A percentile compares a stretch with the other conserved stretches of the same genome.
These are phyloP conservation scores for Cornus controversa DNA, from an alignment of 148 eudicot genomes.

Conservation along the genomic window DNA sequence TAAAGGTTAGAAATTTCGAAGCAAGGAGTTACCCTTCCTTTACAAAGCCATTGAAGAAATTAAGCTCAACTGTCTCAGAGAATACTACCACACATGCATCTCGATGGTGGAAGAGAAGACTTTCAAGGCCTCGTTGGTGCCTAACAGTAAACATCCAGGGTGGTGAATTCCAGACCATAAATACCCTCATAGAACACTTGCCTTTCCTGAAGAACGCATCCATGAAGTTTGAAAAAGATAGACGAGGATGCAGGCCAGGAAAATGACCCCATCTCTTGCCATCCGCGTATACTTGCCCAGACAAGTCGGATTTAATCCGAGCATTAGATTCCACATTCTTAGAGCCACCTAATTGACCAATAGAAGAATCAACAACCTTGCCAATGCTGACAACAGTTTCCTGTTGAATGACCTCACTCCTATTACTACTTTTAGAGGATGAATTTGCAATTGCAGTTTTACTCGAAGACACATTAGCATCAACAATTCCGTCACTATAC, in stretches of 20 bases:
- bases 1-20: neutral
- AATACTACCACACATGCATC: slow-evolving; percentile 80
- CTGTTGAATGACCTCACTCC: slow-evolving; percentile 8
- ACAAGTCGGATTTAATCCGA: slow-evolving; percentile 28
- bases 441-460: neutral
- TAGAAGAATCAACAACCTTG: slow-evolving; percentile 7
- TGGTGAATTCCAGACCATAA: slow-evolving; percentile 97
- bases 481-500: slow-evolving; percentile 5
- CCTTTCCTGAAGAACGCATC: slow-evolving; percentile 70
- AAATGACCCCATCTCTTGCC: slow-evolving; percentile 87
- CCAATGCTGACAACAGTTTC: slow-evolving; percentile 12
- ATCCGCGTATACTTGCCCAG: slow-evolving; percentile 52
- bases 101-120: slow-evolving; percentile 67
- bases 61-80: slow-evolving; percentile 84
- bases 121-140: slow-evolving; percentile 84
- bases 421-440: neutral
- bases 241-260: slow-evolving; percentile 61
- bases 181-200: slow-evolving; percentile 73
- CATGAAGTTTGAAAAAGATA: slow-evolving; percentile 81
- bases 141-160: slow-evolving; percentile 81
- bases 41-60: slow-evolving; percentile 67
- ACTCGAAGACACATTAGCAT: slow-evolving; percentile 6
- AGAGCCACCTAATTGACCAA: slow-evolving; percentile 10
- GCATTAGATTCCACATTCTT: slow-evolving; percentile 21
- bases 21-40: slow-evolving; percentile 59